Evolutionary conservation across 257 asterid species (phyloP).

Genomic region (Mentha longifolia): DNA sequence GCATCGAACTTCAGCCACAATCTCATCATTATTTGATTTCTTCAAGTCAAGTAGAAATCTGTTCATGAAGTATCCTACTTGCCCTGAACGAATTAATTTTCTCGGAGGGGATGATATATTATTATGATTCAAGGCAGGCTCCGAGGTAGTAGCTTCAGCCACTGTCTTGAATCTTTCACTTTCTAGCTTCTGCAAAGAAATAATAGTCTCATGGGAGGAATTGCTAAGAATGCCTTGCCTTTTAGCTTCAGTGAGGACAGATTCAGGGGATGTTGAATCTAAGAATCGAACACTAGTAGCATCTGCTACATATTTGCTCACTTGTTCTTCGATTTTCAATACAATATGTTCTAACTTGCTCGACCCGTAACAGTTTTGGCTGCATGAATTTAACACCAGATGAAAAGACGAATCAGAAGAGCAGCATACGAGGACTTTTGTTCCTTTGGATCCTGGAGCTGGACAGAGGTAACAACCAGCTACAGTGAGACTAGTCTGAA

Average conservation of each 20-base stretch:
- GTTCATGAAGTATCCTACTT: conserved; percentile 79
- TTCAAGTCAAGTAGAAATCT: conserved; percentile 72
- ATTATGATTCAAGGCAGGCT: conserved; percentile 35
- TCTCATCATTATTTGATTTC: conserved; percentile 1
- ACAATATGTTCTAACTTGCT: conserved; percentile 57
- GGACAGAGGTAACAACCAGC: conserved; percentile 94
- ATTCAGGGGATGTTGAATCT: conserved; percentile 53
- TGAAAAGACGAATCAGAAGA: conserved; percentile 53
- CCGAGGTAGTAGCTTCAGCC: conserved; percentile 37
- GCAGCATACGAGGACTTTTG: conserved; percentile 68
- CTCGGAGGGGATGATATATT: conserved; percentile 29
- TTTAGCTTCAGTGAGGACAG: conserved; percentile 65
- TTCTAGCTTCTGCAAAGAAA: conserved; percentile 67
- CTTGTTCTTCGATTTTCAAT: conserved; percentile 38
- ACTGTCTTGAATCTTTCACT: conserved; percentile 52
- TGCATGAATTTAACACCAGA: conserved; percentile 41
- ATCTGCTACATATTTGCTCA: conserved; percentile 41
- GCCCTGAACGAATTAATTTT: conserved; percentile 49
- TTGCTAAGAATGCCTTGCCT: conserved; percentile 61
- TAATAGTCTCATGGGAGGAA: conserved; percentile 54
- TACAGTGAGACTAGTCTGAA: conserved; percentile 78
- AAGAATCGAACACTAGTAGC: conserved; percentile 46
- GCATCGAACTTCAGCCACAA: conserved; percentile 50
- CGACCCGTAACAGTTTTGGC: conserved; percentile 33
- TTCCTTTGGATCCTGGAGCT: conserved; percentile 94